Base-by-base conservation (phyloP, 176 grass and related monocot species). In the Bromus sterilis region DNA sequence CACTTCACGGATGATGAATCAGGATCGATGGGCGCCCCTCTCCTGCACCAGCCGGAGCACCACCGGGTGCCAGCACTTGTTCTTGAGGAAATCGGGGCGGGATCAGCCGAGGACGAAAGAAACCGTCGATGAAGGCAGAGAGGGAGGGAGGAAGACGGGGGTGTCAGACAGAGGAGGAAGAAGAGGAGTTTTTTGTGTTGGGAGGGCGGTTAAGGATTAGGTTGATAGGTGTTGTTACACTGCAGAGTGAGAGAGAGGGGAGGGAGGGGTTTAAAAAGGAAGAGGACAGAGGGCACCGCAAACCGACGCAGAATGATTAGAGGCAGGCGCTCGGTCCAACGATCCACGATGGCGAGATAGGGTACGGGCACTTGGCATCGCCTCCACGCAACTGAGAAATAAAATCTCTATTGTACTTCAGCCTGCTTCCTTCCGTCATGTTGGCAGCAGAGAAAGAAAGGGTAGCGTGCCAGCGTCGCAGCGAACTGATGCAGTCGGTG, bases 141-240 rank as follows among this genome's bases (percentile, higher is more conserved):
- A 11, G 29, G 5, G 11, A 6, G 41, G 13, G 4, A 0, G 4
- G 21, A 20, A 9, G 1, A 30, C 1, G 40, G 3, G 46, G 28
- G 37, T 25, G 37, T 26, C 24, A 10, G 58, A 12, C 25, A 16
- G 56, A 21, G 39, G 9, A 56, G 56, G 60, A 36, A 60, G 35
- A 39, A 11, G 16, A 56, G 71, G n/a, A n/a, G n/a, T n/a, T n/a
- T 81, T 78, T 14, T 7, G 72, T 62, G 33, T 42, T 57, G 26
- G 56, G 77, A 58, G 55, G 42, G 60, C 62, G 67, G 57, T 80
- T 77, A 69, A 75, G 82, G 82, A 81, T 81, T 71, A 71, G 82
- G 86, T 66, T 82, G 76, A 30, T 65, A 33, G 5, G 11, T 21
- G 30, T 29, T 15, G 15, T 9, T 37, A 11, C 10, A 65, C 8